These are phyloP conservation scores for Eucommia ulmoides DNA, from an alignment of 257 asterid genomes.

Conservation along the genomic window DNA sequence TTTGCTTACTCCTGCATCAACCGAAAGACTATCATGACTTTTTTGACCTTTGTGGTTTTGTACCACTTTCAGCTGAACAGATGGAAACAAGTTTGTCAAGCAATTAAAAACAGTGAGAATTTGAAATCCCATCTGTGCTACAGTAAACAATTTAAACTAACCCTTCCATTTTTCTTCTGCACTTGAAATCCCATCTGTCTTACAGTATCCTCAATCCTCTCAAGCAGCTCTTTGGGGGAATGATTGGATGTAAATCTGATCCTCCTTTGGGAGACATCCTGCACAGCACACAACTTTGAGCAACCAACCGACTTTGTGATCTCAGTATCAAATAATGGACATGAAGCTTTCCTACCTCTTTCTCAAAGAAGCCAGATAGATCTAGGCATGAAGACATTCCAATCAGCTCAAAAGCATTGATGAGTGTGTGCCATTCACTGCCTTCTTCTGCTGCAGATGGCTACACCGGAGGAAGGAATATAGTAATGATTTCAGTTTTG, in stretches of 20 bases:
- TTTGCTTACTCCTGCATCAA: conserved; percentile 66
- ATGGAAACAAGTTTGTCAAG: conserved; percentile 1
- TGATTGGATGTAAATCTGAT: conserved; percentile 76
- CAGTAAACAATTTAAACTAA: conserved; percentile 11
- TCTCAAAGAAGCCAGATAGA: conserved; percentile 88
- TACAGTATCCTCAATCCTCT: conserved; percentile 60
- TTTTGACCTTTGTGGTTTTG: conserved; percentile 43
- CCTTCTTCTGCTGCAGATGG: conserved; percentile 43
- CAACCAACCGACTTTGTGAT: neutral
- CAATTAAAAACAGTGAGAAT: neutral
- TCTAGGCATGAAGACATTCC: conserved; percentile 93
- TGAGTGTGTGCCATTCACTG: conserved; percentile 37
- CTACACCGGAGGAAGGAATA: conserved; percentile 5
- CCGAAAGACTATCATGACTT: conserved; percentile 42
- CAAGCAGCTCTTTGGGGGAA: conserved; percentile 68
- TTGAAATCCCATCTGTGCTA: neutral
- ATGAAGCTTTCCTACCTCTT: conserved; percentile 45
- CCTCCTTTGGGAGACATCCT: conserved; percentile 91
- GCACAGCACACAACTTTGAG: conserved; percentile 3
- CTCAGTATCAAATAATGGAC: neutral
- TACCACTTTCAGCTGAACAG: conserved; percentile 54
- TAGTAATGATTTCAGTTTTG: conserved; percentile 1
- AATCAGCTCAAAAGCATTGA: conserved; percentile 84
- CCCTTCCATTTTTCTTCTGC: conserved; percentile 86
- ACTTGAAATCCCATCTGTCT: conserved; percentile 63